Evolutionary conservation across 2,329 filamentous ascomycete species (phyloP).

Genomic region (Cercospora zeina): DNA sequence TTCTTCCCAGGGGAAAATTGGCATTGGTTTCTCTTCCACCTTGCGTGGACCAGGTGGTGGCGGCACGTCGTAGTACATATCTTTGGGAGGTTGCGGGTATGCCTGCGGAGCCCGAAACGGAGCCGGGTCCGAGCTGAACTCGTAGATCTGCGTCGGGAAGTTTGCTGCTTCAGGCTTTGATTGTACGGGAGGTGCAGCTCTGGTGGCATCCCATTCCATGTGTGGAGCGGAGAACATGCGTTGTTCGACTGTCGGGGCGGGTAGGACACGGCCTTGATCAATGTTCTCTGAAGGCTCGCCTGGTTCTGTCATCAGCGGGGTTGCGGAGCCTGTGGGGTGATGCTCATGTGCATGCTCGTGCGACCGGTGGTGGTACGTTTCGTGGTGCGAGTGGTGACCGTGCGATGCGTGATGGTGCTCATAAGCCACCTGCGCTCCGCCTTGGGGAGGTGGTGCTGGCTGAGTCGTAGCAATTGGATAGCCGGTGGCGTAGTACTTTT

Average conservation of each 20-base stretch:
- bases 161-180: slow-evolving; percentile 83
- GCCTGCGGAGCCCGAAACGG: slow-evolving; percentile 74
- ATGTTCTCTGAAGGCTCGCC: slow-evolving; percentile 48
- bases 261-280: slow-evolving; percentile 46
- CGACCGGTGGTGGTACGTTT: slow-evolving; percentile 13
- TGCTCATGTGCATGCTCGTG: slow-evolving; percentile 15
- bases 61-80: slow-evolving; percentile 87
- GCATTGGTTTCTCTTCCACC: slow-evolving; percentile 58
- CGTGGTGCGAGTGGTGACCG: neutral
- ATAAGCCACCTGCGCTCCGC: neutral
- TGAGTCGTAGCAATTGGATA: slow-evolving; percentile 32
- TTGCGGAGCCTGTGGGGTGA: slow-evolving; percentile 18
- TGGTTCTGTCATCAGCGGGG: slow-evolving; percentile 46
- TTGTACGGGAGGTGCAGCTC: slow-evolving; percentile 59
- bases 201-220: slow-evolving; percentile 63
- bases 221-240: slow-evolving; percentile 59
- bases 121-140: slow-evolving; percentile 74
- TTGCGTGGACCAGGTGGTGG: slow-evolving; percentile 50
- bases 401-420: slow-evolving; percentile 16
- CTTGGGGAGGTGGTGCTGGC: slow-evolving; percentile 6
- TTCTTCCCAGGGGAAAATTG: slow-evolving; percentile 89
- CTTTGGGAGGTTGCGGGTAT: slow-evolving; percentile 79
- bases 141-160: slow-evolving; percentile 75
- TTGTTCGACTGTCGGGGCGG: slow-evolving; percentile 50
- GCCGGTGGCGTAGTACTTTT: slow-evolving; percentile 31